Evolutionary conservation across 192 early-diverging fungal species (phyloP).

Genomic region (Mortierella hygrophila): DNA sequence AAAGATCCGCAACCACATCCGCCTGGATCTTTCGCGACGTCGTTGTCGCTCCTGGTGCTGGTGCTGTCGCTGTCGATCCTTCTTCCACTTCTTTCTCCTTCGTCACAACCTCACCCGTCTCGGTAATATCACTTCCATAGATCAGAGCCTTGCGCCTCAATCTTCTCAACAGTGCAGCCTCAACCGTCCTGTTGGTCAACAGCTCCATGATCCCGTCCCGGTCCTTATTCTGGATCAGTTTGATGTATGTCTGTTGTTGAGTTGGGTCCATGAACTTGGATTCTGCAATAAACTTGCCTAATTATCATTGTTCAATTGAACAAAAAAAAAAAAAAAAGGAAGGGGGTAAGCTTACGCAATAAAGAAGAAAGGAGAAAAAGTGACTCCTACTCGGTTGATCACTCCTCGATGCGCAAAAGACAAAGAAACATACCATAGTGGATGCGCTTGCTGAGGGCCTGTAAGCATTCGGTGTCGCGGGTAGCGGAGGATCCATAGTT

Average conservation of each 20-base stretch:
- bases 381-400: neutral
- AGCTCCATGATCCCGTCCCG: constrained; percentile 83
- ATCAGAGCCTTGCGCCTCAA: constrained; percentile 91
- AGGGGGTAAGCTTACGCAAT: neutral
- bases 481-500: constrained; percentile 97
- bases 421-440: constrained; percentile 82
- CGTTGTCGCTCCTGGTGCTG: neutral
- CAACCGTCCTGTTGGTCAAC: constrained; percentile 90
- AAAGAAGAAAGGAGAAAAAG: neutral
- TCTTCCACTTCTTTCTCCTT: neutral
- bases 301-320: neutral
- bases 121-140: constrained; percentile 92
- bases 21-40: constrained; percentile 73
- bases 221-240: constrained; percentile 79
- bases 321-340: neutral
- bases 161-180: constrained; percentile 84
- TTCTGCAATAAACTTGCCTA: constrained; percentile 97
- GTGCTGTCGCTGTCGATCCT: neutral
- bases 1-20: constrained; percentile 89
- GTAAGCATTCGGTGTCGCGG: constrained; percentile 92
- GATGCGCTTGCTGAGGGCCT: constrained; percentile 92
- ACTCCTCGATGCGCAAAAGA: neutral
- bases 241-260: constrained; percentile 82
- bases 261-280: constrained; percentile 92
- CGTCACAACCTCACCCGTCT: constrained; percentile 56